Evolutionary conservation across 129 eudicot genomes (phyloP), one percentile per base, ranked within the genome.

Genomic region (Lonicera japonica): DNA sequence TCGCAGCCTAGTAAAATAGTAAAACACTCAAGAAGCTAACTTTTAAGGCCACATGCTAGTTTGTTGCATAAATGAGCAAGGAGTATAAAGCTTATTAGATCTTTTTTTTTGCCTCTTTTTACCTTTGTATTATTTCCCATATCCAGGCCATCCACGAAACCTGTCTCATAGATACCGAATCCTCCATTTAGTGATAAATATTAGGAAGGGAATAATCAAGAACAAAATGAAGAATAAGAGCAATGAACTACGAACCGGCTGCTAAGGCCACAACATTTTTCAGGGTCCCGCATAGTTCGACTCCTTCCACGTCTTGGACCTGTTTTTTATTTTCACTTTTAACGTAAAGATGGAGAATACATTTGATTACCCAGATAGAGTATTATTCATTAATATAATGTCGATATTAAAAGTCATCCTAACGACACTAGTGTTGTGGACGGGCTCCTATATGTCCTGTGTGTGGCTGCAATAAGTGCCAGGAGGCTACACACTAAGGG

Each of bases 111-210:
- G 13, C 2, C 50, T n/a, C n/a, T 43, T 43, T 43, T 84, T 69
- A 88, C 99, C 95, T 94, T 94, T 21, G 99, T 94, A 60, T 94
- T 94, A 67, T 83, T 94, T 60, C 99, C 99, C 99, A 94, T 88
- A 38, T 85, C 96, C 77, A 94, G 69, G 63, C 99, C 99, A 70
- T 94, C 99, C 70, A 94, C 99, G 36, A 94, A 82, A 36, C 99
- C 99, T 92, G 89, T 54, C 24, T 12, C 68, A 19, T 59, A 63
- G 36, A 7, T 19, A 54, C 52, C 25, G 64, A 47, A 21, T 48
- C 25, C 40, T 47, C 45, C 58, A 19, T 41, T 34, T 58, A 25
- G 9, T 53, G 23, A 54, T 25, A 43, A 43, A 12, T 56, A 50
- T 14, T 34, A 12, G 23, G 2, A 25, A 0, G 16, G 20, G 13